Evolutionary conservation across 257 asterid genomes (phyloP), one percentile per base, ranked within the genome.

Genomic region (Knoxia roxburghii): DNA sequence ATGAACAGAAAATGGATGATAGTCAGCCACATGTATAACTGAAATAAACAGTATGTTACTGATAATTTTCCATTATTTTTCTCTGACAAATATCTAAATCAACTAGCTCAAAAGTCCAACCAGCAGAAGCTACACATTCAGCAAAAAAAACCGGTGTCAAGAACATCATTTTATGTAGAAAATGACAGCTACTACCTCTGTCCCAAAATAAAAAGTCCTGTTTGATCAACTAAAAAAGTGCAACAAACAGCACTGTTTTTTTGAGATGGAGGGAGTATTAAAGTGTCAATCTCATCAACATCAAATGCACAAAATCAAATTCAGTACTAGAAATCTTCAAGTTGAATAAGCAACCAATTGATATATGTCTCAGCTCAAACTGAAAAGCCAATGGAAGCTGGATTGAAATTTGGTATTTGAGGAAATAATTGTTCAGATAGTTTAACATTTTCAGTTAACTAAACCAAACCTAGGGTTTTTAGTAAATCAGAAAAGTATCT

Each of bases 1-100:
- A 64, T 32, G 21, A 68, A 58, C 45, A 60, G 58, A 49, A 77
- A 72, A 77, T 68, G 59, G 51, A 69, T 14, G 53, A 73, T 18
- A 53, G 35, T 23, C 11, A 46, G 50, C 29, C 21, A 15, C 24
- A 49, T 32, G 13, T 6, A 32, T 24, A 69, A 41, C 40, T 29
- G 40, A 63, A 56, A 43, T 45, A n/a, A 18, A 15, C 33, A 68
- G 5, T 41, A 12, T 40, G 11, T 5, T 66, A 24, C 13, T 3
- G 54, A 37, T 9, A 3, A 40, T 15, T 68, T 30, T 9, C 45
- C 33, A n/a, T n/a, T n/a, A 39, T 55, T 11, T 32, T 32, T 24
- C 39, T 23, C 41, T 8, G 4, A 10, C 53, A 15, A 41, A 32
- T 15, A 9, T 53, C 37, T 54, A 27, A 10, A 56, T 10, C 48